A percentile compares a stretch with the other conserved stretches of the same genome.
Evolutionary conservation across 768 basidiomycete genomes (phyloP).

Genomic region (Suillus subluteus): DNA sequence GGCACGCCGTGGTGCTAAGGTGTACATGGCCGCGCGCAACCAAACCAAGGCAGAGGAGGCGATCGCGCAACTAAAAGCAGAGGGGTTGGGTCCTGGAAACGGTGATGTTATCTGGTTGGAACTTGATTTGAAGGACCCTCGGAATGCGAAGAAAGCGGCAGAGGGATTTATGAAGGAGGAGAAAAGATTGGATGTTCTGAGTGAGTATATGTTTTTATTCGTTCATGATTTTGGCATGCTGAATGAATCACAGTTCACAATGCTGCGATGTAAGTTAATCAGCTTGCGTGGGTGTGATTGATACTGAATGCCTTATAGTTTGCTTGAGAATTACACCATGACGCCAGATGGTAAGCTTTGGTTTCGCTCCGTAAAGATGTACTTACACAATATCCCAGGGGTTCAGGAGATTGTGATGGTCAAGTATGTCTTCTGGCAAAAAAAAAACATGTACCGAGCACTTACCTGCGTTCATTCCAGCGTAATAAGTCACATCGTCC

Average conservation of each 20-base stretch:
- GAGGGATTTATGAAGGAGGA: constrained; percentile 54
- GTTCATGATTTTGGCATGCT: not conserved
- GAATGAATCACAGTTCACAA: constrained; percentile 51
- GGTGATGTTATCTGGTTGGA: constrained; percentile 53
- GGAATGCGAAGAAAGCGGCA: constrained; percentile 49
- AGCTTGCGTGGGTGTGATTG: not conserved
- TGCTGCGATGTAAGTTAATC: constrained; percentile 46
- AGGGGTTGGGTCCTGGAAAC: constrained; percentile 46
- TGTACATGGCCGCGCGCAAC: constrained; percentile 59
- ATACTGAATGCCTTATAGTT: constrained; percentile 19
- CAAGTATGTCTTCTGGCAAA: constrained; percentile 41
- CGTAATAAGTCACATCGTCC: constrained; percentile 57
- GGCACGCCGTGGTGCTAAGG: constrained; percentile 56
- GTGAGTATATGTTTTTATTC: constrained; percentile 33
- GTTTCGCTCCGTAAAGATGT: too few species aligned
- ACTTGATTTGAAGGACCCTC: constrained; percentile 55
- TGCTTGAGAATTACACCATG: constrained; percentile 23
- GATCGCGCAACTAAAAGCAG: constrained; percentile 46
- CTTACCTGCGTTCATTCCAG: constrained; percentile 27
- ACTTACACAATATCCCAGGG: constrained; percentile 29
- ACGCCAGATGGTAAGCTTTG: constrained; percentile 31
- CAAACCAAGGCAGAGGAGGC: constrained; percentile 50
- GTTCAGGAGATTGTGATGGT: constrained; percentile 43
- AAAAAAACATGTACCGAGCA: not conserved
- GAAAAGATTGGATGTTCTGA: constrained; percentile 55